phyloP scores from a whole-genome alignment of 805 yeast genomes.

The Metschnikowia colocasiae region DNA sequence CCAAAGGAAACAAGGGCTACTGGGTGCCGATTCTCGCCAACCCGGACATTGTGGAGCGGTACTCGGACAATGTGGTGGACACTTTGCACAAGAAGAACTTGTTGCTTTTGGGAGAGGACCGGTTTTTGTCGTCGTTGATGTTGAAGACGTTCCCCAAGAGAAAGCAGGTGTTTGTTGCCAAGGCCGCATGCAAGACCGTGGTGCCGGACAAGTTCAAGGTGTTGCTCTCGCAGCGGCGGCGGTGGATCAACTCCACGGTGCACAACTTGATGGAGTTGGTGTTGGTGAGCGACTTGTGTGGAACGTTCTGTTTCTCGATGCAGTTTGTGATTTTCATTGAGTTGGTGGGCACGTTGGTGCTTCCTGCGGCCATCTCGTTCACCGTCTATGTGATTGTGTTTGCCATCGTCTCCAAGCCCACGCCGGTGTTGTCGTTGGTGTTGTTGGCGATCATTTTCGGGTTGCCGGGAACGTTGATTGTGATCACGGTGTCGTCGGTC shows the following conservation, averaged over 20 bases:
- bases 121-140: conserved; percentile 82
- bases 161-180: conserved; percentile 80
- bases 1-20: conserved; percentile 63
- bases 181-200: conserved; percentile 87
- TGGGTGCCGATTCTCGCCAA: conserved; percentile 95
- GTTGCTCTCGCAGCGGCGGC: conserved; percentile 85
- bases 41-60: conserved; percentile 90
- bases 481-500: conserved; percentile 72
- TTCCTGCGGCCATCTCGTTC: conserved; percentile 84
- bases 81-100: conserved; percentile 85
- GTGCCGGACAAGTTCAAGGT: conserved; percentile 83
- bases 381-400: conserved; percentile 73
- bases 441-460: conserved; percentile 79
- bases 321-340: conserved; percentile 85
- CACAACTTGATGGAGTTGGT: conserved; percentile 88
- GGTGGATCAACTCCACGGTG: conserved; percentile 95
- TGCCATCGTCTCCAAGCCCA: conserved; percentile 69
- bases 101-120: conserved; percentile 84
- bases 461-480: conserved; percentile 76
- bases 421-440: conserved; percentile 73
- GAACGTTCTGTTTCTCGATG: conserved; percentile 93
- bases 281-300: conserved; percentile 82
- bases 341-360: conserved; percentile 78
- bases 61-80: conserved; percentile 79
- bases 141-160: conserved; percentile 85